Percentiles rank a stretch among this genome's conserved stretches.
phyloP scores from a whole-genome alignment of 768 basidiomycete genomes.

The Kwoniella pini region DNA sequence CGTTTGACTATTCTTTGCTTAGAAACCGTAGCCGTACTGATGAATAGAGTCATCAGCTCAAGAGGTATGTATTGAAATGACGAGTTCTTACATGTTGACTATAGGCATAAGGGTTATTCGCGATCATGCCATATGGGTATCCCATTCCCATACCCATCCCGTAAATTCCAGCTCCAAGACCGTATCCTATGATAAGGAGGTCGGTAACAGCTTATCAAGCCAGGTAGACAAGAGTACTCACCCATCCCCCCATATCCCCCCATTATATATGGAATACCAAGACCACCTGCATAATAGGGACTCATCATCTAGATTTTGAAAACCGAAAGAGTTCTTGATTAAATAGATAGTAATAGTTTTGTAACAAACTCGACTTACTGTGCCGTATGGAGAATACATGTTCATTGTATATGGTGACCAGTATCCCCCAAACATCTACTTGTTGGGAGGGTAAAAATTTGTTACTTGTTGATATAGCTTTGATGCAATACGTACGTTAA shows the following conservation, averaged over 20 bases:
- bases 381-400: constrained; percentile 11
- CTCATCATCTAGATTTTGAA: constrained; percentile 40
- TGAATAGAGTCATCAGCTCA: background rate
- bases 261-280: constrained; percentile 46
- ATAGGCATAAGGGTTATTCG: constrained; percentile 35
- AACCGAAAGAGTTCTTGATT: too few species aligned
- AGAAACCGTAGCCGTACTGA: constrained; percentile 24
- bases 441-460: background rate
- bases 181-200: constrained; percentile 30
- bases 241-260: constrained; percentile 41
- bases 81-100: constrained; percentile 14
- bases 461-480: background rate
- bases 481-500: constrained; percentile 5
- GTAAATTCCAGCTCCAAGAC: constrained; percentile 37
- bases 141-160: constrained; percentile 38
- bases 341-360: background rate
- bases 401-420: constrained; percentile 29
- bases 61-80: background rate
- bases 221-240: constrained; percentile 14
- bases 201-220: background rate
- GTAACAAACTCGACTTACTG: background rate
- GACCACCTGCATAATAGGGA: constrained; percentile 47
- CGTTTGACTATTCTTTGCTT: background rate
- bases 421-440: constrained; percentile 40
- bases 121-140: constrained; percentile 42